Evolutionary conservation across 73 alveolate species (phyloP).

Genomic region (Paramecium primaurelia): DNA sequence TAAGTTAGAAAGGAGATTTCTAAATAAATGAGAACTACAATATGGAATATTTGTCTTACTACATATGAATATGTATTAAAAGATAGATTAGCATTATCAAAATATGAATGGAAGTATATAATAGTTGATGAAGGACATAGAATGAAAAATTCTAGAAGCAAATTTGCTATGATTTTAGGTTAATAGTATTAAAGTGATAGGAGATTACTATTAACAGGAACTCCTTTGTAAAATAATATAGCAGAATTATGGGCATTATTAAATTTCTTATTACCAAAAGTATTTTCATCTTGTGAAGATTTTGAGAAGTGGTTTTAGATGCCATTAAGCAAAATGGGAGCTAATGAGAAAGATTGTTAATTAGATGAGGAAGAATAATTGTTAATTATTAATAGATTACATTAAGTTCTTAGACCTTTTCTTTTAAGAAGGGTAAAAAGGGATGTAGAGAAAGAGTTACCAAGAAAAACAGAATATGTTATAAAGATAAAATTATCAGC

Average conservation of each 20-base stretch:
- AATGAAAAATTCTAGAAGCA: constrained; percentile 95
- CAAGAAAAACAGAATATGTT: constrained; percentile 95
- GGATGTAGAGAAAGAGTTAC: constrained; percentile 98
- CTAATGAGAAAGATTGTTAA: constrained; percentile 84
- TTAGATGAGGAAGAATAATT: constrained; percentile 96
- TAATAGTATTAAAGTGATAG: constrained; percentile 87
- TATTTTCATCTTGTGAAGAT: constrained; percentile 97
- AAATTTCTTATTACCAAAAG: constrained; percentile 94
- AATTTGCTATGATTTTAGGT: constrained; percentile 94
- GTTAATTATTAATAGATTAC: constrained; percentile 95
- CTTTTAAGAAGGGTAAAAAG: constrained; percentile 96
- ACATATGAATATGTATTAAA: constrained; percentile 95
- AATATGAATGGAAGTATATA: constrained; percentile 86
- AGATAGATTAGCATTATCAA: constrained; percentile 85
- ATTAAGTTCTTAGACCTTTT: constrained; percentile 96
- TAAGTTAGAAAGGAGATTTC: constrained; percentile 78
- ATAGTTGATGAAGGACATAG: constrained; percentile 99
- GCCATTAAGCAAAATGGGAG: constrained; percentile 84
- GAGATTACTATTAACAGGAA: constrained; percentile 96
- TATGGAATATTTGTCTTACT: constrained; percentile 92
- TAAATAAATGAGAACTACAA: constrained; percentile 60
- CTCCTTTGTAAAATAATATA: constrained; percentile 97
- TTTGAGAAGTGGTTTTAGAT: constrained; percentile 98
- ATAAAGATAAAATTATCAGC: constrained; percentile 92
- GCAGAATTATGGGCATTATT: constrained; percentile 98